A percentile compares a stretch with the other conserved stretches of the same genome.
These are phyloP conservation scores for Stemphylium vesicarium DNA, from an alignment of 2,329 filamentous ascomycete species.

Conservation along the genomic window DNA sequence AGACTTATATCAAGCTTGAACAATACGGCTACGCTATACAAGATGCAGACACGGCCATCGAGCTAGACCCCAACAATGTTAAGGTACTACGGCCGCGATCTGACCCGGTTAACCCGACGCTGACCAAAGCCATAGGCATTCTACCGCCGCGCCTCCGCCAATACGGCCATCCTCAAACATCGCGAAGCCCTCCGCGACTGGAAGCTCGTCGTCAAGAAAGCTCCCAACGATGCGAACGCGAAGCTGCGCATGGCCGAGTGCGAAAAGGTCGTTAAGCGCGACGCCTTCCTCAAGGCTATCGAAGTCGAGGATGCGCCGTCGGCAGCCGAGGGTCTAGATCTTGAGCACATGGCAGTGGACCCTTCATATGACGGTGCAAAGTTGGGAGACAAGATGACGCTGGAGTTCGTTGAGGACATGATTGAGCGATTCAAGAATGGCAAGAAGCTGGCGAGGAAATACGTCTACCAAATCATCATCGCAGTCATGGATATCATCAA, in stretches of 20 bases:
- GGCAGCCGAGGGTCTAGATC: slow-evolving; percentile 85
- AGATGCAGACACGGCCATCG: slow-evolving; percentile 89
- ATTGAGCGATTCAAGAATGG: slow-evolving; percentile 85
- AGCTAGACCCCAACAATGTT: slow-evolving; percentile 83
- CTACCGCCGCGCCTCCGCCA: slow-evolving; percentile 89
- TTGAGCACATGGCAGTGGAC: slow-evolving; percentile 85
- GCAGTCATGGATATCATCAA: slow-evolving; percentile 89
- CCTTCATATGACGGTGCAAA: slow-evolving; percentile 82
- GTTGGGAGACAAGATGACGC: slow-evolving; percentile 83
- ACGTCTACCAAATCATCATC: slow-evolving; percentile 94
- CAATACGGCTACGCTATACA: slow-evolving; percentile 91
- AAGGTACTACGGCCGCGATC: slow-evolving; percentile 67
- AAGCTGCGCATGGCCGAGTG: slow-evolving; percentile 90
- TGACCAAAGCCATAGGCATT: slow-evolving; percentile 69
- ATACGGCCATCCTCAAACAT: slow-evolving; percentile 87
- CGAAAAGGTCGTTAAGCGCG: slow-evolving; percentile 89
- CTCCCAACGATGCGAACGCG: slow-evolving; percentile 87
- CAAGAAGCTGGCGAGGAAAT: slow-evolving; percentile 95
- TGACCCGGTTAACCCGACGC: background rate
- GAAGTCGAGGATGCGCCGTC: slow-evolving; percentile 92
- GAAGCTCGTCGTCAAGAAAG: slow-evolving; percentile 85
- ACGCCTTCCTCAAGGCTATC: slow-evolving; percentile 94
- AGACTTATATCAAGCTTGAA: slow-evolving; percentile 96
- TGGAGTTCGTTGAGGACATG: slow-evolving; percentile 98
- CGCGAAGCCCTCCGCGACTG: slow-evolving; percentile 91